Base-by-base conservation (phyloP, 2,329 filamentous ascomycete species). In the Alternaria atra region DNA sequence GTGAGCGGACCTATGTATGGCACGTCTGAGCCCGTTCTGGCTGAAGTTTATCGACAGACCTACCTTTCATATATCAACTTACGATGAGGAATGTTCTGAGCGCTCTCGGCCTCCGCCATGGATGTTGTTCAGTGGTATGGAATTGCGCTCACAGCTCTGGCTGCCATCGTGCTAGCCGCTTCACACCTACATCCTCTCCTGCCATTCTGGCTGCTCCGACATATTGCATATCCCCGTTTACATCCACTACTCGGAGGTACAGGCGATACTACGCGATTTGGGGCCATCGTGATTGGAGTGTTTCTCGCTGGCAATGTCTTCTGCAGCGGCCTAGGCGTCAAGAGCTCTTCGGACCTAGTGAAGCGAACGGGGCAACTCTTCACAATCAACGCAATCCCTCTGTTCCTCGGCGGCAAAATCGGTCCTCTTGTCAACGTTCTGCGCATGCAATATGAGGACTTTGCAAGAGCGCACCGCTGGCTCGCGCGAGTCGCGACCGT, bases 341-440 rank as follows among this genome's bases (percentile, higher is more conserved):
- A 47, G 25, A 47, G 43, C 43, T 30, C 43, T 32, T 47, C 43
- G 43, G 43, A 47, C 23, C 27, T 47, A 17, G 43, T 17, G 8
- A 47, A 47, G 43, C 43, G 43, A 47, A 47, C 43, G n/a, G 43
- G 43, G 4, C 43, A 47, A 32, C 43, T 47, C 43, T 47, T 47
- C 43, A 32, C 23, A 30, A 47, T 47, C 15, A 47, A 47, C 43
- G 43, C 43, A 32, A 47, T 47, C 25, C 43, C 43, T 3, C 43
- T 47, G 15, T 47, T 47, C n/a, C 43, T 47, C 23, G 43, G 43
- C 23, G 43, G 43, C 15, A 47, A 47, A 17, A 47, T 30, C 23
- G 25, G 43, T 15, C 43, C 43, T 47, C 43, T 47, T 32, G 43
- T 47, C 43, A 47, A 47, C 27, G 23, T 47, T 32, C 15, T 47